Conservation (phyloP, 1,139 yeast genomes). For the Zygosaccharomyces sapae region DNA sequence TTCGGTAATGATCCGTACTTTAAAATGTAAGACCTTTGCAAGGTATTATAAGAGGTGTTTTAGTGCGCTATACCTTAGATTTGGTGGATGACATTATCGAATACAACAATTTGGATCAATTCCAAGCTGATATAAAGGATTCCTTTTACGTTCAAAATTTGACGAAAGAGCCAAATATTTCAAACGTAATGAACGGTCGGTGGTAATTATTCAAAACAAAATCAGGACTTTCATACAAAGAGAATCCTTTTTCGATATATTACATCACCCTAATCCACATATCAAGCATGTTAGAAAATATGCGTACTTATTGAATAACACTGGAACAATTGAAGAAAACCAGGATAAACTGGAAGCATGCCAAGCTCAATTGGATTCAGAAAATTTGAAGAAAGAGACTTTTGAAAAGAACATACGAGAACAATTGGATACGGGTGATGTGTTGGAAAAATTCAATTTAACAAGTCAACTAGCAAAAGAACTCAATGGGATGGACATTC, state of each 20-base stretch:
- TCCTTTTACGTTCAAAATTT: slow-evolving; percentile 30
- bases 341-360: slow-evolving; percentile 66
- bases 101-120: slow-evolving; percentile 34
- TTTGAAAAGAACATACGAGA: slow-evolving; percentile 25
- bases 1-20: slow-evolving; percentile 6
- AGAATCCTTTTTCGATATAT: slow-evolving; percentile 67
- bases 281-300: slow-evolving; percentile 71
- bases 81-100: slow-evolving; percentile 49
- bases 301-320: slow-evolving; percentile 70
- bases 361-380: slow-evolving; percentile 69
- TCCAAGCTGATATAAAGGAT: slow-evolving; percentile 42
- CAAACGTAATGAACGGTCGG: slow-evolving; percentile 48
- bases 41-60: slow-evolving; percentile 44
- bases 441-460: slow-evolving; percentile 21
- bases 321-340: slow-evolving; percentile 69
- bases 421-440: slow-evolving; percentile 23
- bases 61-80: slow-evolving; percentile 49
- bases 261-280: slow-evolving; percentile 70
- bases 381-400: slow-evolving; percentile 68
- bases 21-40: slow-evolving; percentile 37
- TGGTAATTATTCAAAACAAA: slow-evolving; percentile 69
- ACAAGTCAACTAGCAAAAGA: slow-evolving; percentile 11
- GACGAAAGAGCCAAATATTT: slow-evolving; percentile 50
- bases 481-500: slow-evolving; percentile 11
- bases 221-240: slow-evolving; percentile 67